phyloP scores from a whole-genome alignment of 2,329 filamentous ascomycete genomes.

The Colletotrichum gloeosporioides region DNA sequence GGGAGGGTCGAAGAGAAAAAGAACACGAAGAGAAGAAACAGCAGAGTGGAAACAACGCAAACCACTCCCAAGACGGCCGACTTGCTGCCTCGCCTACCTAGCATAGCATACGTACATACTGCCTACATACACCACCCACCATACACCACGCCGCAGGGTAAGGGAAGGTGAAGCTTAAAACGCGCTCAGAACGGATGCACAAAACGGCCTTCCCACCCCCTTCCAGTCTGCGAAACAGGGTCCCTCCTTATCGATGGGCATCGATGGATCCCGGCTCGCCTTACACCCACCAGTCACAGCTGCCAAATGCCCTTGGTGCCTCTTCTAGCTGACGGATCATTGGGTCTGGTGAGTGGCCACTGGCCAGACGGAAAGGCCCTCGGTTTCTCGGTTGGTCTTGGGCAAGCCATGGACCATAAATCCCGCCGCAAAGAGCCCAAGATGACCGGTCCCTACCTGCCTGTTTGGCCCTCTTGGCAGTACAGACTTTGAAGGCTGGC shows the following conservation, averaged over 20 bases:
- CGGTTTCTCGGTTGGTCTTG: conserved; percentile 1
- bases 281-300: conserved; percentile 6
- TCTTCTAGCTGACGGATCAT: not conserved
- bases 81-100: not conserved
- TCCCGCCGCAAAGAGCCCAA: not conserved
- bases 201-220: conserved; percentile 11
- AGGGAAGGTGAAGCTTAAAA: conserved; percentile 20
- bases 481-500: not conserved
- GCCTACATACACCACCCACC: not conserved
- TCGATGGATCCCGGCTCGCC: conserved; percentile 5
- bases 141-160: conserved; percentile 1
- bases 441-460: not conserved
- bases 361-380: not conserved
- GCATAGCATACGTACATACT: not conserved
- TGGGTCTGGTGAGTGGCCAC: not conserved
- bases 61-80: not conserved
- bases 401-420: not conserved
- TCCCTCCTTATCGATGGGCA: conserved; percentile 11
- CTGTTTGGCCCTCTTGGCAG: not conserved
- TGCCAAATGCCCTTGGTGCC: not conserved
- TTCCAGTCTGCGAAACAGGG: conserved; percentile 11
- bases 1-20: not conserved
- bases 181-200: conserved; percentile 15
- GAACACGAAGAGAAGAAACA: not conserved
- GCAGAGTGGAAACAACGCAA: not conserved